Conservation (phyloP, 768 basidiomycete species). For the Harrya chromipes region DNA sequence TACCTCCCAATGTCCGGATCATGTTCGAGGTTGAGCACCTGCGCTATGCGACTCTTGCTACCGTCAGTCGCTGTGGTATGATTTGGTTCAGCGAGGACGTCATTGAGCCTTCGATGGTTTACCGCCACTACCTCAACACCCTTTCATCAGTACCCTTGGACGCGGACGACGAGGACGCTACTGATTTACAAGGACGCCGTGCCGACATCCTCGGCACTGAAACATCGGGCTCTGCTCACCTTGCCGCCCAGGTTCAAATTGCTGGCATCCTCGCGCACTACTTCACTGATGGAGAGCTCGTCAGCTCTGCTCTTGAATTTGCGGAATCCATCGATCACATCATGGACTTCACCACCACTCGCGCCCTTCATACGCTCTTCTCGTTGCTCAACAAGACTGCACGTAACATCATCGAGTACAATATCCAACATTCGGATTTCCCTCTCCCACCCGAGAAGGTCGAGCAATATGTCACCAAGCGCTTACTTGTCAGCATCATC, state of each 20-base stretch:
- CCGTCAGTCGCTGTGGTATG: slow-evolving; percentile 99
- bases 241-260: slow-evolving; percentile 73
- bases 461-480: slow-evolving; percentile 88
- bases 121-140: slow-evolving; percentile 80
- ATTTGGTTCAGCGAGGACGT: slow-evolving; percentile 99
- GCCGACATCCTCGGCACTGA: slow-evolving; percentile 45
- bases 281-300: slow-evolving; percentile 80
- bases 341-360: slow-evolving; percentile 95
- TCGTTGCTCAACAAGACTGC: slow-evolving; percentile 95
- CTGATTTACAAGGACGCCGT: slow-evolving; percentile 62
- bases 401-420: slow-evolving; percentile 92
- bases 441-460: slow-evolving; percentile 80
- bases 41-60: slow-evolving; percentile 94
- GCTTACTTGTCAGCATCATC: slow-evolving; percentile 85
- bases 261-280: slow-evolving; percentile 74
- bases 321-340: slow-evolving; percentile 92
- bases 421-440: slow-evolving; percentile 92
- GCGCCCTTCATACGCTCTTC: slow-evolving; percentile 94
- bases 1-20: slow-evolving; percentile 95
- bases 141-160: slow-evolving; percentile 75
- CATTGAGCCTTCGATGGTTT: slow-evolving; percentile 88
- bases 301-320: slow-evolving; percentile 72
- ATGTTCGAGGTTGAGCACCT: slow-evolving; percentile 99
- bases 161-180: slow-evolving; percentile 80
- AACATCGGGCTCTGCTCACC: slow-evolving; percentile 53